These are phyloP conservation scores for Cyclanthera cordifolia DNA, from an alignment of 306 rosid genomes.

Conservation along the genomic window DNA sequence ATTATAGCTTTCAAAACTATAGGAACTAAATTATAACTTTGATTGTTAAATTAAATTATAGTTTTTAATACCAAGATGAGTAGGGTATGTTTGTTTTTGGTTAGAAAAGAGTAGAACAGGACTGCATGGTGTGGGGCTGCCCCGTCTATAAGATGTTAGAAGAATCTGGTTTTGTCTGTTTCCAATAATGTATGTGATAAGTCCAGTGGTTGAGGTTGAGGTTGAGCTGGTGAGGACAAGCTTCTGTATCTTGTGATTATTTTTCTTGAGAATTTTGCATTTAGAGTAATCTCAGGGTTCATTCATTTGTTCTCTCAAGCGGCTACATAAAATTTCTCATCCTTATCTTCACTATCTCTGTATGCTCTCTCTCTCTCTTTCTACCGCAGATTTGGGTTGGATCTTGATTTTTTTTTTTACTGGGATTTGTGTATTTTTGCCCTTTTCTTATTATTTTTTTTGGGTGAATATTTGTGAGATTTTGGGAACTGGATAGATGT, in stretches of 20 bases:
- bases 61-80: no score
- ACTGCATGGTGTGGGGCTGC: no score
- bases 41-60: no score
- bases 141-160: background rate
- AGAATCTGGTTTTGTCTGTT: slow-evolving; percentile 1
- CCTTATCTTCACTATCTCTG: background rate
- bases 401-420: slow-evolving; percentile 3
- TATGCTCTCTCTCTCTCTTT: slow-evolving; percentile 2
- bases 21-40: no score
- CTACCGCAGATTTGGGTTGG: background rate
- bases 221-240: slow-evolving; percentile 12
- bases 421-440: background rate
- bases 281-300: background rate
- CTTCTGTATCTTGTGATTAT: background rate
- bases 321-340: no score
- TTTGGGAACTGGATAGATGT: background rate
- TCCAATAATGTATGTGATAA: background rate
- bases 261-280: background rate
- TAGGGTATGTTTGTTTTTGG: no score
- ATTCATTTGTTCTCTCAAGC: background rate
- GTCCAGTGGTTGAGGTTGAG: slow-evolving; percentile 11
- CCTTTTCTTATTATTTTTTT: no score
- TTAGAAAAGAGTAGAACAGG: no score
- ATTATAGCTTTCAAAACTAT: no score
- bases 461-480: background rate